These are phyloP conservation scores for Phtheirospermum japonicum DNA, from an alignment of 257 asterid species.

Conservation along the genomic window DNA sequence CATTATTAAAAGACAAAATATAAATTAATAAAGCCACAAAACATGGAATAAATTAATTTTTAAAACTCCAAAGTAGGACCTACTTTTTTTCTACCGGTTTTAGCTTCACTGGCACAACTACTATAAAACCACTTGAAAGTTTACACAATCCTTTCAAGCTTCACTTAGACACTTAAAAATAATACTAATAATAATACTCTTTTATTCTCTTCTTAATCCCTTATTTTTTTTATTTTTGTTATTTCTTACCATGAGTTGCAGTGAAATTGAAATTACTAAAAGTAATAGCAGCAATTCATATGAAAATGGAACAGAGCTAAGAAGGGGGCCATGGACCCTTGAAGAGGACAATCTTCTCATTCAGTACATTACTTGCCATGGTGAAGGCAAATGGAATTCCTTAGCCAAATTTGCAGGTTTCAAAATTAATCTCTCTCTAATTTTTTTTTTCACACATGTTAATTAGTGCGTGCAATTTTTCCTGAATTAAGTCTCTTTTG, in stretches of 20 bases:
- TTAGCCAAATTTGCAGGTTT: constrained; percentile 67
- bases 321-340: constrained; percentile 85
- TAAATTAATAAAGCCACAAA: constrained; percentile 23
- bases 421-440: background rate
- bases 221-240: background rate
- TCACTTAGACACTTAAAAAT: constrained; percentile 16
- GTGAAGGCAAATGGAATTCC: constrained; percentile 82
- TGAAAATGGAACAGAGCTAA: constrained; percentile 51
- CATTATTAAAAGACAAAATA: background rate
- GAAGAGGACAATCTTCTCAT: constrained; percentile 78
- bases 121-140: constrained; percentile 43
- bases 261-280: constrained; percentile 18
- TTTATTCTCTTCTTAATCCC: too few species aligned
- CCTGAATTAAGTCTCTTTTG: background rate
- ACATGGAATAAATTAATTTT: constrained; percentile 7
- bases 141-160: constrained; percentile 19
- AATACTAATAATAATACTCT: too few species aligned
- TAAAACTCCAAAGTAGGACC: background rate
- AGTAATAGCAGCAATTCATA: constrained; percentile 7
- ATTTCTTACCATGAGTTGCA: constrained; percentile 27
- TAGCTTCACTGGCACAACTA: too few species aligned
- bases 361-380: constrained; percentile 48
- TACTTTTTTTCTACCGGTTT: too few species aligned
- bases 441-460: background rate
- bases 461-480: constrained; percentile 14